Evolutionary conservation across 2,329 filamentous ascomycete species (phyloP).

Genomic region (Nakataea oryzae): DNA sequence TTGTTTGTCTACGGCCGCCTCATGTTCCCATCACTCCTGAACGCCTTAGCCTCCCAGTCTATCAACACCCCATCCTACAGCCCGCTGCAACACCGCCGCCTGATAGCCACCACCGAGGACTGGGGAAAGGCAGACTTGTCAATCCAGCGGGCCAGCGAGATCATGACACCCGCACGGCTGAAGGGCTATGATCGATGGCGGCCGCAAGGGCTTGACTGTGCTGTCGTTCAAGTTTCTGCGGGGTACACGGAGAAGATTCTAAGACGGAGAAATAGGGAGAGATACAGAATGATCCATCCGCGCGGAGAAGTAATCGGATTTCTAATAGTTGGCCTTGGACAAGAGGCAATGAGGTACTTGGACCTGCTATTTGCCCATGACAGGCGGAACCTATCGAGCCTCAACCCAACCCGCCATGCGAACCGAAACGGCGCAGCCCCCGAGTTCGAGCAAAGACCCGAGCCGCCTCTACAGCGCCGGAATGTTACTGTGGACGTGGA

Average conservation of each 20-base stretch:
- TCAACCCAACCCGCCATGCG: not conserved
- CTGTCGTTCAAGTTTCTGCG: not conserved
- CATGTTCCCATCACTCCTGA: not conserved
- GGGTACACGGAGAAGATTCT: not conserved
- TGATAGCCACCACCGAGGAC: not conserved
- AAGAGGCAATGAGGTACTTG: not conserved
- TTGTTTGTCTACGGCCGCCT: not conserved
- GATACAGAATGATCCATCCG: not conserved
- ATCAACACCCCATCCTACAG: not conserved
- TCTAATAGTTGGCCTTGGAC: not conserved
- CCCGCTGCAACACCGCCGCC: not conserved
- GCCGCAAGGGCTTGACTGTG: not conserved
- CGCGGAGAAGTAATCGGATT: not conserved
- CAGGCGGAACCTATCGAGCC: not conserved
- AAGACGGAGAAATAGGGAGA: not conserved
- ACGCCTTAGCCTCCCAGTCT: not conserved
- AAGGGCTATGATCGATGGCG: not conserved
- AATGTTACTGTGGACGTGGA: not conserved
- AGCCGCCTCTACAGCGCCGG: not conserved
- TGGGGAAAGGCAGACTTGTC: not conserved
- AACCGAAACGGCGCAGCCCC: too few species aligned
- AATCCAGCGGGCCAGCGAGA: not conserved
- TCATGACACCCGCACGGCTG: not conserved
- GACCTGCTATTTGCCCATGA: not conserved
- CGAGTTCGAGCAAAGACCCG: not conserved